These are phyloP conservation scores for Neonectria hederae DNA, from an alignment of 2,329 filamentous ascomycete genomes.

Conservation along the genomic window DNA sequence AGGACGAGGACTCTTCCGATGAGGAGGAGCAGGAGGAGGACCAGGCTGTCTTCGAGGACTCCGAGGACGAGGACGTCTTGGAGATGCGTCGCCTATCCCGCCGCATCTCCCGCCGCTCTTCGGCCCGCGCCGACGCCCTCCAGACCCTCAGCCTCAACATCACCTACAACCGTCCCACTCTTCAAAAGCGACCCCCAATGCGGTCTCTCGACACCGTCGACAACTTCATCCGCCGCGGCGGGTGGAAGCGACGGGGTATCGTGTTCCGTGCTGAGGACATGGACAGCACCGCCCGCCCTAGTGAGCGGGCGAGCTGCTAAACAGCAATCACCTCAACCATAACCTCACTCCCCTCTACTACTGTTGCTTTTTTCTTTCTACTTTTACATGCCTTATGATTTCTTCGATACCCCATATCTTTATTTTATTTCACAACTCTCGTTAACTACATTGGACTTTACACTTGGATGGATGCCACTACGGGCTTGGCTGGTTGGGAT, in stretches of 20 bases:
- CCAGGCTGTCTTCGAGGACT: constrained; percentile 35
- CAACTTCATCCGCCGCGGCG: constrained; percentile 54
- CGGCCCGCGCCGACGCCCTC: constrained; percentile 31
- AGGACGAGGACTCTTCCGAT: constrained; percentile 34
- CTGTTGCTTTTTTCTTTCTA: neutral
- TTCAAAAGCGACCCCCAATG: constrained; percentile 50
- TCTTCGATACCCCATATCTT: constrained; percentile 38
- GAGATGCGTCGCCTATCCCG: constrained; percentile 41
- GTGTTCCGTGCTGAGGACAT: constrained; percentile 51
- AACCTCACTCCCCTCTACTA: neutral
- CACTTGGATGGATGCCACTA: constrained; percentile 18
- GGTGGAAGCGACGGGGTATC: constrained; percentile 56
- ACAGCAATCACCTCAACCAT: neutral
- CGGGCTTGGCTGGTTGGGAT: constrained; percentile 7
- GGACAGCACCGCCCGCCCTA: constrained; percentile 32
- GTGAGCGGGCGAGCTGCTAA: constrained; percentile 40
- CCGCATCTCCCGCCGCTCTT: constrained; percentile 12
- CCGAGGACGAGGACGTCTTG: constrained; percentile 37
- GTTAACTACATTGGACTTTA: constrained; percentile 26
- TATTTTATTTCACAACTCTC: constrained; percentile 24
- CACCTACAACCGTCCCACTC: constrained; percentile 45
- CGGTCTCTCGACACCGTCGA: constrained; percentile 52
- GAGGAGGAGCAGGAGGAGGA: constrained; percentile 38
- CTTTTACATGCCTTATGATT: constrained; percentile 33
- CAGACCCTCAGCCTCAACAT: constrained; percentile 48